Percentiles rank a stretch among this genome's conserved stretches.
phyloP scores from a whole-genome alignment of 345 rosid species.

The Camelina hispida region DNA sequence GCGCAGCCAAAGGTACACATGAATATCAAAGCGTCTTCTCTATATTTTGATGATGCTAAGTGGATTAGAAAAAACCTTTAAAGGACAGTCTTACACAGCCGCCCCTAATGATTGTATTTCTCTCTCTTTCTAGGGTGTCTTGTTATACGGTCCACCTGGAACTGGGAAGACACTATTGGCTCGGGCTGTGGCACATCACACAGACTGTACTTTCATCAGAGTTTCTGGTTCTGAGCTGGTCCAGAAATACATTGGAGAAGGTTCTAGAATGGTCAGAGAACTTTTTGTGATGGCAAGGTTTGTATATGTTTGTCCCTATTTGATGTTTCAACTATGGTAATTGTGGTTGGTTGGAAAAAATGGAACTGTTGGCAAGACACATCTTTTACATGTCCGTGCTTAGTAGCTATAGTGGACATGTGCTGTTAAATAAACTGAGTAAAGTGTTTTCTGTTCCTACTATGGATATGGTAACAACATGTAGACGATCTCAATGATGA shows the following conservation, averaged over 20 bases:
- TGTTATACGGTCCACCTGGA: conserved; percentile 98
- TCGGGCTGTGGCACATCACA: conserved; percentile 99
- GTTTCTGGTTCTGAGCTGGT: conserved; percentile 98
- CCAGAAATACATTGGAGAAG: conserved; percentile 98
- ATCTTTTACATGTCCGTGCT: background rate
- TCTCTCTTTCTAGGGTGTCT: conserved; percentile 68
- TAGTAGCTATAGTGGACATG: conserved; percentile 7
- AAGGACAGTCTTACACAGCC: no score
- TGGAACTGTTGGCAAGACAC: background rate
- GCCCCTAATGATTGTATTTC: background rate
- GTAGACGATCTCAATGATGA: conserved; percentile 11
- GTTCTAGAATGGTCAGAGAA: conserved; percentile 99
- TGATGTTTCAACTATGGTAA: background rate
- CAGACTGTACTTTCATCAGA: conserved; percentile 99
- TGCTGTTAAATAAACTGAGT: background rate
- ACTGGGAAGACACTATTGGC: conserved; percentile 98
- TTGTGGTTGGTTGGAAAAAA: background rate
- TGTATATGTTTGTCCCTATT: conserved; percentile 23
- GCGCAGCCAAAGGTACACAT: conserved; percentile 92
- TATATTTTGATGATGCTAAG: background rate
- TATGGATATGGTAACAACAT: background rate
- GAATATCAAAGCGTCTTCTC: background rate
- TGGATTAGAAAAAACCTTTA: background rate
- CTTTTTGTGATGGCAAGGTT: conserved; percentile 99
- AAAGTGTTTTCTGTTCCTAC: background rate